Evolutionary conservation across 805 yeast species (phyloP).

Genomic region (Saturnispora silvae): DNA sequence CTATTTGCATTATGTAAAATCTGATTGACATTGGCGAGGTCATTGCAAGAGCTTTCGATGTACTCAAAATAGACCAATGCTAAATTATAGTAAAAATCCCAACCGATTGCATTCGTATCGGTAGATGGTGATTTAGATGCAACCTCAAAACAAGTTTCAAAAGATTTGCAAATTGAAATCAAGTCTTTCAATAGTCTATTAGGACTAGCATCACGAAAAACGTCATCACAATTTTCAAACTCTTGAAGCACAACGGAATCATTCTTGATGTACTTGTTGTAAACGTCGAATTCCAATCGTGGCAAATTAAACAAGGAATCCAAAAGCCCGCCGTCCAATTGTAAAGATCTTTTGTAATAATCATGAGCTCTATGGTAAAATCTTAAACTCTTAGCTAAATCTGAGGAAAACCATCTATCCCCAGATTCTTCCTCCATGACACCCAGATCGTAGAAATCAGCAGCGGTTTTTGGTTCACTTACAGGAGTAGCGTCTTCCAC

Average conservation of each 20-base stretch:
- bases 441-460: conserved; percentile 47
- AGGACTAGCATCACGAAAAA: conserved; percentile 14
- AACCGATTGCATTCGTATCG: no score
- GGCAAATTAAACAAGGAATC: conserved; percentile 53
- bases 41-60: conserved; percentile 25
- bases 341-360: conserved; percentile 31
- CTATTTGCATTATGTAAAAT: background rate
- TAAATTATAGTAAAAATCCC: conserved; percentile 38
- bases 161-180: conserved; percentile 27
- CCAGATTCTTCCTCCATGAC: conserved; percentile 62
- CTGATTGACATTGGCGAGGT: conserved; percentile 2
- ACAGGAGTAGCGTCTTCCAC: conserved; percentile 2
- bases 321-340: conserved; percentile 15
- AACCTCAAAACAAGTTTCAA: conserved; percentile 28
- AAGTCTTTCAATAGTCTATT: conserved; percentile 32
- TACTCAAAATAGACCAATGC: conserved; percentile 38
- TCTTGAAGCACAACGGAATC: conserved; percentile 33
- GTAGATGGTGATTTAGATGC: conserved; percentile 10
- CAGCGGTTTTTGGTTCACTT: conserved; percentile 31
- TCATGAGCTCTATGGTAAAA: conserved; percentile 51
- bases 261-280: conserved; percentile 36
- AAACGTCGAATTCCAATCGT: conserved; percentile 49
- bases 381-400: conserved; percentile 50
- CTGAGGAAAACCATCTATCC: conserved; percentile 62
- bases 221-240: conserved; percentile 26